These are phyloP conservation scores for Trichoderma sp. DNA, from an alignment of 2,329 filamentous ascomycete genomes.

Conservation along the genomic window DNA sequence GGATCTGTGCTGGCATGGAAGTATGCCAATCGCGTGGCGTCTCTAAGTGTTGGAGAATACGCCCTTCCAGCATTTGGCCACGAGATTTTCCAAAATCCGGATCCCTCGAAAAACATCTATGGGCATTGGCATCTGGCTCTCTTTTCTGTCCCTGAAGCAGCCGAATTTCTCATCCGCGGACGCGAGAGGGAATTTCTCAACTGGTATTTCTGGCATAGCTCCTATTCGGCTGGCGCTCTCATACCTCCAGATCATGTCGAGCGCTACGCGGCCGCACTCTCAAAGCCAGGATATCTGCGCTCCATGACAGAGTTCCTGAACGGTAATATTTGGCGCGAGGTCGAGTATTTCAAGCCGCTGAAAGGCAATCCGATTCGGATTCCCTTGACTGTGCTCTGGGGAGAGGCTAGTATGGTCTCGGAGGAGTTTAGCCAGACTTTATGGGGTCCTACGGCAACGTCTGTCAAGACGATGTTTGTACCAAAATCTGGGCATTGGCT, in stretches of 20 bases:
- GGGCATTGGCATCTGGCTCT: conserved; percentile 49
- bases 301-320: conserved; percentile 45
- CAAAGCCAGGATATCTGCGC: conserved; percentile 49
- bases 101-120: conserved; percentile 46
- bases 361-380: conserved; percentile 28
- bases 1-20: conserved; percentile 46
- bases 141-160: conserved; percentile 52
- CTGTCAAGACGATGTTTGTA: conserved; percentile 3
- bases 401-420: conserved; percentile 37
- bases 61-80: conserved; percentile 49
- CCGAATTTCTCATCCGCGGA: conserved; percentile 50
- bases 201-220: conserved; percentile 53
- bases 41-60: conserved; percentile 47
- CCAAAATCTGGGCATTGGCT: conserved; percentile 18
- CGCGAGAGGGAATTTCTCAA: conserved; percentile 48
- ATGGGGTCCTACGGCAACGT: conserved; percentile 17
- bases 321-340: conserved; percentile 41
- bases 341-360: conserved; percentile 43
- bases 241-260: conserved; percentile 46
- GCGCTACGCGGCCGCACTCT: conserved; percentile 45
- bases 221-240: conserved; percentile 45
- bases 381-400: conserved; percentile 35
- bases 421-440: conserved; percentile 9
- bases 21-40: conserved; percentile 42
- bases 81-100: conserved; percentile 38